Evolutionary conservation across 495 filamentous ascomycete genomes (phyloP), one percentile per base, ranked within the genome.

Genomic region (Hyaloscypha bicolor): DNA sequence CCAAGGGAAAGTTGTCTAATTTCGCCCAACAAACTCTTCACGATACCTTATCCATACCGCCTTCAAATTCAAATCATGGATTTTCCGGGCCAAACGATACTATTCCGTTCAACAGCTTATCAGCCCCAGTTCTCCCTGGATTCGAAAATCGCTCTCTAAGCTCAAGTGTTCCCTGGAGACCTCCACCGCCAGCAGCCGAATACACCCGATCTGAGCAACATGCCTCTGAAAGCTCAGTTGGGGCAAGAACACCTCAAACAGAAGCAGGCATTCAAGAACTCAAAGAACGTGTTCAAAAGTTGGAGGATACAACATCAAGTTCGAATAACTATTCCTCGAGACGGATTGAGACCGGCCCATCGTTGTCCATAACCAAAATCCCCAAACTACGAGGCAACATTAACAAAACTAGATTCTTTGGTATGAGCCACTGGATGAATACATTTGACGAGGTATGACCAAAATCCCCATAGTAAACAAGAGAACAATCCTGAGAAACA

Each of bases 371-470:
- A n/a, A 56, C 42, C 16, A 48, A 48, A 4, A 16, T 29, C 53
- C 53, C 53, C 4, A 29, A 56, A 11, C 53, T 56, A 0, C 71
- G 72, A 29, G 69, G 74, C 60, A 70, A 61, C 22, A 45, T 79
- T 21, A 73, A 78, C 21, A 81, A 79, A 64, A 78, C 76, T 11
- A 79, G 79, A 37, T 45, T 80, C 8, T 75, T 81, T 63, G 78
- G 77, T 37, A 77, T 76, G 68, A 83, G 78, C n/a, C 74, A 79
- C 65, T 80, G 79, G 76, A 76, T 80, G 57, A 73, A 76, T 59
- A 70, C 68, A 1, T 75, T 76, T 39, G 65, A 74, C 63, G 79
- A 82, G 76, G 81, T 83, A 76, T 51, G 52, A 35, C 55, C 30
- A 52, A 25, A 32, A 33, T 59, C n/a, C 5, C 33, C 22, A 31